Percentiles rank a stretch among this genome's conserved stretches.
Evolutionary conservation across 2,329 filamentous ascomycete species (phyloP).

Genomic region (Colletotrichum sp.): DNA sequence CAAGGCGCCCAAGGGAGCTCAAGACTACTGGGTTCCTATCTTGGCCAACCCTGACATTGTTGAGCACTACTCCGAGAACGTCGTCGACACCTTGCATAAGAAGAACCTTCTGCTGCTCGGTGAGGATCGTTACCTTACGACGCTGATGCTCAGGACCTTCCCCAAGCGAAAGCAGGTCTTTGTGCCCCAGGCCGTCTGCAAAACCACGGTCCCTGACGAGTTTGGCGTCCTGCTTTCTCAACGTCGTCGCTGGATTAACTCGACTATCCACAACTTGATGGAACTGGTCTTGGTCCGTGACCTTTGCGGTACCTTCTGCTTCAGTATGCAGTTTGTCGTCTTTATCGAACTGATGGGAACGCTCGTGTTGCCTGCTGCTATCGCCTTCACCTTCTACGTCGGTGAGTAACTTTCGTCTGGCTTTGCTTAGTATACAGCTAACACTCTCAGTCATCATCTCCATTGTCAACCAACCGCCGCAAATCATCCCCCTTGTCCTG

Average conservation of each 20-base stretch:
- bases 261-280: constrained; percentile 98
- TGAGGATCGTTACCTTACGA: constrained; percentile 94
- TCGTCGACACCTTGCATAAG: constrained; percentile 97
- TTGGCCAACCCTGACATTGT: constrained; percentile 98
- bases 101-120: constrained; percentile 92
- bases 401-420: constrained; percentile 60
- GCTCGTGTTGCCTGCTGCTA: constrained; percentile 91
- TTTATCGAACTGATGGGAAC: constrained; percentile 96
- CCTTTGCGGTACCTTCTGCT: constrained; percentile 98
- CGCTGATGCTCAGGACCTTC: constrained; percentile 97
- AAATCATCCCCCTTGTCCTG: constrained; percentile 89
- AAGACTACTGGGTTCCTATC: constrained; percentile 99
- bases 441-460: constrained; percentile 74
- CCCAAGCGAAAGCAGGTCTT: constrained; percentile 99
- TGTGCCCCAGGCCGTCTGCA: constrained; percentile 97
- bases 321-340: constrained; percentile 99
- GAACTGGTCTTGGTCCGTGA: constrained; percentile 94
- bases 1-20: constrained; percentile 96
- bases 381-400: constrained; percentile 96
- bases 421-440: not conserved
- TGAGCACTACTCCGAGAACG: constrained; percentile 98
- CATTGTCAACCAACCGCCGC: constrained; percentile 76
- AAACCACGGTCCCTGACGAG: constrained; percentile 92
- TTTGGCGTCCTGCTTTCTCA: constrained; percentile 95
- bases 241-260: constrained; percentile 98